phyloP scores from a whole-genome alignment of 352 stramenopile genomes.

The Chrysophaeum taylorii region DNA sequence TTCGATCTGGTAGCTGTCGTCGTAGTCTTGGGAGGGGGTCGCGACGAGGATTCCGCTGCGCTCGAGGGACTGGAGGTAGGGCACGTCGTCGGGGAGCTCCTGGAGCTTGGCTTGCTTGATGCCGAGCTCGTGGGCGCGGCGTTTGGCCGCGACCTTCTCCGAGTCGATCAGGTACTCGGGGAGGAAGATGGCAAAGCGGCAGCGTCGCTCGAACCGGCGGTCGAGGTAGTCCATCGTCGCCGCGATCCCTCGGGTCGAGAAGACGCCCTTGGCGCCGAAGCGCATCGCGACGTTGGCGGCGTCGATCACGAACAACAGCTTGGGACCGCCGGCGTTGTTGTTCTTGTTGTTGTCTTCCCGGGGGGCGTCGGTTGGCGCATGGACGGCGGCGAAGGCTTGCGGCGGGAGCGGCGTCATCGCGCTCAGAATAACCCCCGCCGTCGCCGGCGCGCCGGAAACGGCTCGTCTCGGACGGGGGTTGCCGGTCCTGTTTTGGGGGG shows the following conservation, averaged over 20 bases:
- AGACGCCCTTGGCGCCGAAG: conserved; percentile 50
- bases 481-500: too few species aligned
- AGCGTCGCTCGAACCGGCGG: conserved; percentile 47
- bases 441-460: too few species aligned
- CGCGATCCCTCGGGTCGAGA: conserved; percentile 56
- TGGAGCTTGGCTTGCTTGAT: conserved; percentile 34
- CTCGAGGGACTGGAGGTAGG: conserved; percentile 44
- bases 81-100: conserved; percentile 52
- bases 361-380: too few species aligned
- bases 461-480: too few species aligned
- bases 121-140: conserved; percentile 24
- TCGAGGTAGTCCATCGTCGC: conserved; percentile 33
- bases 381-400: too few species aligned
- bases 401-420: too few species aligned
- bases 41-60: conserved; percentile 22
- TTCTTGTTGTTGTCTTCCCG: too few species aligned
- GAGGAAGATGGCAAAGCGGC: conserved; percentile 59
- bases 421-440: too few species aligned
- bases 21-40: conserved; percentile 55
- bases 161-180: conserved; percentile 57
- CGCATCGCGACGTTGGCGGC: conserved; percentile 65
- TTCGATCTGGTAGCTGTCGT: conserved; percentile 69
- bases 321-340: too few species aligned
- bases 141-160: conserved; percentile 39
- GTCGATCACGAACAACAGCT: conserved; percentile 50